phyloP scores from a whole-genome alignment of 176 grass and related monocot species.

The Paspalum vaginatum region DNA sequence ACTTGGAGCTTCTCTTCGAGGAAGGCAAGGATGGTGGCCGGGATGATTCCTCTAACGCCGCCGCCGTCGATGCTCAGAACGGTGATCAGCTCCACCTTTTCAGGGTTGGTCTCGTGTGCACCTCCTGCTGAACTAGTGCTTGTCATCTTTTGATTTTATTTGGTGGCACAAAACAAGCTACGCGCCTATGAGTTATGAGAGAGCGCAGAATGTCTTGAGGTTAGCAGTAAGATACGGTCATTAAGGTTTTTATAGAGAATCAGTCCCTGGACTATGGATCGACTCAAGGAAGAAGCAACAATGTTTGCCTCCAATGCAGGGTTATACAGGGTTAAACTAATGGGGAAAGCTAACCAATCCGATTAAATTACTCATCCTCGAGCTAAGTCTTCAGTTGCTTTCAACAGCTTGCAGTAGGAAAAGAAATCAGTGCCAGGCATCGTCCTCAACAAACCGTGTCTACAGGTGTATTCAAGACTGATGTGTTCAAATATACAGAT shows the following conservation, averaged over 20 bases:
- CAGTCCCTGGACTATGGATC: constrained; percentile 10
- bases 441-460: background rate
- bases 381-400: background rate
- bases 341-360: background rate
- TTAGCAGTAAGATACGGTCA: background rate
- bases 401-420: background rate
- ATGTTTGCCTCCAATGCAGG: background rate
- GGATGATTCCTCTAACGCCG: constrained; percentile 73
- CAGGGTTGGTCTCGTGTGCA: background rate
- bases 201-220: background rate
- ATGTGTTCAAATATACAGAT: background rate
- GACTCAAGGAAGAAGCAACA: constrained; percentile 29
- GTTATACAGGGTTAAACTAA: background rate
- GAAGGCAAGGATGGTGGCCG: constrained; percentile 58
- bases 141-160: constrained; percentile 36
- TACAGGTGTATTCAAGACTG: background rate
- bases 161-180: background rate
- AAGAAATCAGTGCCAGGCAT: constrained; percentile 18
- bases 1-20: constrained; percentile 73
- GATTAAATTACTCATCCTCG: constrained; percentile 14
- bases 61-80: constrained; percentile 85
- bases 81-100: constrained; percentile 55
- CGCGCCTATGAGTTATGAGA: background rate
- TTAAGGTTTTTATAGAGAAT: constrained; percentile 28
- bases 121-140: constrained; percentile 28